Percentiles rank a stretch among this genome's conserved stretches.
Conservation (phyloP, 2,329 filamentous ascomycete genomes). For the Aureobasidium lini region DNA sequence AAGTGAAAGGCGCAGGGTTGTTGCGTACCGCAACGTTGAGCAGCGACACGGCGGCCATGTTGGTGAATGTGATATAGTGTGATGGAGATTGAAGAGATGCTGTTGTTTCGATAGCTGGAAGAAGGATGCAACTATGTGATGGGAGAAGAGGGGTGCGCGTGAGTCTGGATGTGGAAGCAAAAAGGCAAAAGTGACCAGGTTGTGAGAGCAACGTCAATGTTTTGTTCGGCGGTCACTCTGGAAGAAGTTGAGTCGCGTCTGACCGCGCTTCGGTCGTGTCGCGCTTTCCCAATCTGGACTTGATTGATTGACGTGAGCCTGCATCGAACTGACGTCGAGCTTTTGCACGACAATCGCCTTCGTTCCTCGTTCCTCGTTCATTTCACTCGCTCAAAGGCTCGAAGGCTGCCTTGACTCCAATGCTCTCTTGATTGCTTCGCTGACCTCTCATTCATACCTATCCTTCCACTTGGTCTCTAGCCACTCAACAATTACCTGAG, state of each 20-base stretch:
- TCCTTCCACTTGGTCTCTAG: too few relatives aligned
- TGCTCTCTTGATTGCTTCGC: too few relatives aligned
- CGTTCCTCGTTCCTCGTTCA: not conserved
- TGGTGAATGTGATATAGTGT: constrained; percentile 4
- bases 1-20: constrained; percentile 90
- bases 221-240: not conserved
- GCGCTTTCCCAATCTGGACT: not conserved
- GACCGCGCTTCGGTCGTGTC: not conserved
- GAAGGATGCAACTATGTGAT: not conserved
- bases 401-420: not conserved
- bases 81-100: not conserved
- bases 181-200: constrained; percentile 1
- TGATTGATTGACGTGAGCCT: not conserved
- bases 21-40: constrained; percentile 93
- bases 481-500: too few relatives aligned
- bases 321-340: not conserved
- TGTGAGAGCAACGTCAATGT: not conserved
- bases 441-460: too few relatives aligned
- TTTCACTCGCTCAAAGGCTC: not conserved
- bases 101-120: not conserved
- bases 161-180: not conserved
- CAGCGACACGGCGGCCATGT: constrained; percentile 92
- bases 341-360: not conserved
- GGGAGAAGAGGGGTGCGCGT: not conserved
- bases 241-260: not conserved